phyloP scores from a whole-genome alignment of 2,329 filamentous ascomycete genomes.

The Coniochaeta pulveracea region DNA sequence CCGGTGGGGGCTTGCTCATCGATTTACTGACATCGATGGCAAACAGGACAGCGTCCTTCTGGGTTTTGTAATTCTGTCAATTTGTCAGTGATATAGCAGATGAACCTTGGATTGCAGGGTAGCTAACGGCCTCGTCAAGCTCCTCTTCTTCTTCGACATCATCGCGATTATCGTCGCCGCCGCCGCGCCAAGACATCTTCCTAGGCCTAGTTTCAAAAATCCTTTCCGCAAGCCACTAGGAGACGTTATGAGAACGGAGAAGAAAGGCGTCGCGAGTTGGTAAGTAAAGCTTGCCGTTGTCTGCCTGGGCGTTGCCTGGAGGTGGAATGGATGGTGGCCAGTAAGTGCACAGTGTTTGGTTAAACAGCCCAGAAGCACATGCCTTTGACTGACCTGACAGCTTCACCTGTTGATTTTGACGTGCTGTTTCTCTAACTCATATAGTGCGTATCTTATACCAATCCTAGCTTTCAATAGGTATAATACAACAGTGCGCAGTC shows the following conservation, averaged over 20 bases:
- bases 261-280: background rate
- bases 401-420: too few species aligned
- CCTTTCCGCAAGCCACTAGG: background rate
- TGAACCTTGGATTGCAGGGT: background rate
- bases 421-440: too few species aligned
- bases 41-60: constrained; percentile 97
- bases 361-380: too few species aligned
- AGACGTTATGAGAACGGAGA: background rate
- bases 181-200: constrained; percentile 20
- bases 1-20: constrained; percentile 63
- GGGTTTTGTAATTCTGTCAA: constrained; percentile 68
- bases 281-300: constrained; percentile 1
- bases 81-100: constrained; percentile 5
- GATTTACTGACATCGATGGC: constrained; percentile 85
- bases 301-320: constrained; percentile 2
- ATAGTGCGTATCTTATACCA: too few species aligned
- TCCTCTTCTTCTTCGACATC: constrained; percentile 62
- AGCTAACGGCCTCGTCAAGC: constrained; percentile 18
- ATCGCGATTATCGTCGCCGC: constrained; percentile 37
- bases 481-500: too few species aligned
- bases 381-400: too few species aligned
- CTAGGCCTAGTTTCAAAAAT: background rate
- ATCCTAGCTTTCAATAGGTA: too few species aligned
- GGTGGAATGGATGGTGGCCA: too few species aligned
- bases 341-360: too few species aligned